Base-by-base conservation (phyloP, 1,284 basidiomycete species). In the Ustilago hordei region DNA sequence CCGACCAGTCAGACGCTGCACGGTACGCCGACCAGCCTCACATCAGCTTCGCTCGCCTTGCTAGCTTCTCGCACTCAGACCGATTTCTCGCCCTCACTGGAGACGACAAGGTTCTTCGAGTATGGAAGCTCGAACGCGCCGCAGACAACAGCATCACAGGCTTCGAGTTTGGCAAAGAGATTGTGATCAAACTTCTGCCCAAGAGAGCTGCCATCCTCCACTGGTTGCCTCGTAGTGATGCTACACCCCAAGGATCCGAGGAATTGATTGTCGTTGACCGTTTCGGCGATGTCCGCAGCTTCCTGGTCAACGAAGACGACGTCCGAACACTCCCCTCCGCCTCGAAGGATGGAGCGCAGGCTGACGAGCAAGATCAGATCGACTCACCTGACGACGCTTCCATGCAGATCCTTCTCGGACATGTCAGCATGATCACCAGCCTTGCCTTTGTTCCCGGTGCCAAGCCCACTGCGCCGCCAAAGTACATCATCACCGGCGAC, bases 81-180 rank as follows among this genome's bases (percentile, higher is more conserved):
- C 60, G 60, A 19, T 79, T 70, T 59, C 71, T 83, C 19, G 83
- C 81, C 7, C 61, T 83, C 12, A 80, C 80, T 4, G 82, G 81
- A 32, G 83, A 84, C 72, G 83, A 84, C 75, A 84, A 84, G 64
- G 69, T 75, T 43, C 61, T 84, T 47, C 80, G 80, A 31, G 78
- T 84, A 7, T 84, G 80, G 79, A 68, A 73, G 59, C 61, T 67
- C 28, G 35, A 59, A 38, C 47, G 60, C 4, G 52, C 60, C 0
- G 45, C 60, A 8, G 64, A 64, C 13, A 36, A 53, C 2, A 11
- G 28, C 50, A 65, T 69, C 55, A 39, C 48, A 6, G 69, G 69
- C 2, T 74, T 79, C 8, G 63, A 63, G 19, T 67, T 67, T 17
- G 81, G 78, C 35, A 57, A 73, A 9, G 78, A 82, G 65, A 75